Evolutionary conservation across 1,139 yeast species (phyloP).

Genomic region (Pneumocystis oryctolagi): DNA sequence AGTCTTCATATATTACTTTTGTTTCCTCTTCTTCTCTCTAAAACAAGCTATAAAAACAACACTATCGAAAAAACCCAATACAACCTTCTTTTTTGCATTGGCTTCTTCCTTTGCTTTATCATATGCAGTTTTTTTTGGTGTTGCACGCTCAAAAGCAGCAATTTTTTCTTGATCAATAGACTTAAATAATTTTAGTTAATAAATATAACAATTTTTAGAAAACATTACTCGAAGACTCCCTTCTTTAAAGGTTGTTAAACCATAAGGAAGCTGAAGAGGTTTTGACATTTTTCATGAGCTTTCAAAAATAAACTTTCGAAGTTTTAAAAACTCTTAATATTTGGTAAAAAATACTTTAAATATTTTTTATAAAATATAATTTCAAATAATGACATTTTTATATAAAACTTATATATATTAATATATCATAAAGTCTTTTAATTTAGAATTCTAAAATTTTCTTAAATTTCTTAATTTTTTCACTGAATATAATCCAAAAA

Average conservation of each 20-base stretch:
- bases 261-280: neutral
- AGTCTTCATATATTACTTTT: constrained; percentile 13
- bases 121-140: constrained; percentile 11
- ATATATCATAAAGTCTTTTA: no score
- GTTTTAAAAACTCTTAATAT: neutral
- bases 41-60: neutral
- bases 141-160: constrained; percentile 6
- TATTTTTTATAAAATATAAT: no score
- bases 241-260: neutral
- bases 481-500: neutral
- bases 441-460: no score
- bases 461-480: no score
- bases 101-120: constrained; percentile 15
- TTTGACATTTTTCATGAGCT: neutral
- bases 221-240: neutral
- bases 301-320: neutral
- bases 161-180: constrained; percentile 9
- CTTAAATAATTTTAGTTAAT: neutral
- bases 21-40: constrained; percentile 12
- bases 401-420: neutral
- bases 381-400: neutral
- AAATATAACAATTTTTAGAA: neutral
- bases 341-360: no score
- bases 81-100: constrained; percentile 4
- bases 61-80: neutral